A percentile compares a stretch with the other conserved stretches of the same genome.
Conservation (phyloP, 176 grass and related monocot genomes). For the Canna indica region DNA sequence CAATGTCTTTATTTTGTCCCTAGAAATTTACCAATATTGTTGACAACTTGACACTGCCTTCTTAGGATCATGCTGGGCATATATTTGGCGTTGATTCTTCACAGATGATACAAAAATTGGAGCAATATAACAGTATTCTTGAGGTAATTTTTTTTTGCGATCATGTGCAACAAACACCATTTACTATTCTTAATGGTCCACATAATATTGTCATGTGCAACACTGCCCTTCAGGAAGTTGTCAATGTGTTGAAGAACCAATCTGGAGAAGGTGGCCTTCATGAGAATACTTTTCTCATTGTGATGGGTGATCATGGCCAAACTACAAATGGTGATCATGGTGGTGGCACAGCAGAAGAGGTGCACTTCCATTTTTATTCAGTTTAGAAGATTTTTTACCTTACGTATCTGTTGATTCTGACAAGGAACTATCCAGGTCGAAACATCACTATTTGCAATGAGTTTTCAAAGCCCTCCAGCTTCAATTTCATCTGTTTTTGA, state of each 20-base stretch:
- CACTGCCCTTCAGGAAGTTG: constrained; percentile 45
- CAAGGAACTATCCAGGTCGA: constrained; percentile 53
- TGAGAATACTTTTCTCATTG: constrained; percentile 83
- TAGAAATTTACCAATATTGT: neutral
- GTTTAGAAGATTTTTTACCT: neutral
- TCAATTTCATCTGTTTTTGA: constrained; percentile 55
- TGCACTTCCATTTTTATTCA: constrained; percentile 11
- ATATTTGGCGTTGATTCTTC: constrained; percentile 89
- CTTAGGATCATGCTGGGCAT: constrained; percentile 98
- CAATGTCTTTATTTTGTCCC: neutral
- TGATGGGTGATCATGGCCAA: constrained; percentile 98
- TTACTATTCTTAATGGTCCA: neutral
- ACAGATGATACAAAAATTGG: constrained; percentile 89
- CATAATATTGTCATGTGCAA: neutral
- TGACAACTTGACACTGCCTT: constrained; percentile 23
- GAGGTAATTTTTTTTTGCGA: constrained; percentile 33
- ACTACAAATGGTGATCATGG: constrained; percentile 97
- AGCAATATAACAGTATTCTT: constrained; percentile 82
- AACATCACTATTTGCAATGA: constrained; percentile 86
- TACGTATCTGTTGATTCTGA: constrained; percentile 16
- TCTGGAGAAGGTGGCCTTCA: constrained; percentile 55
- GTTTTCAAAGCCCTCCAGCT: constrained; percentile 45
- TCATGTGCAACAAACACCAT: neutral
- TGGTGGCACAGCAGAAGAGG: constrained; percentile 88
- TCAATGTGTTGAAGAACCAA: constrained; percentile 53